phyloP scores from a whole-genome alignment of 495 filamentous ascomycete species.

The Coniosporium apollinis region DNA sequence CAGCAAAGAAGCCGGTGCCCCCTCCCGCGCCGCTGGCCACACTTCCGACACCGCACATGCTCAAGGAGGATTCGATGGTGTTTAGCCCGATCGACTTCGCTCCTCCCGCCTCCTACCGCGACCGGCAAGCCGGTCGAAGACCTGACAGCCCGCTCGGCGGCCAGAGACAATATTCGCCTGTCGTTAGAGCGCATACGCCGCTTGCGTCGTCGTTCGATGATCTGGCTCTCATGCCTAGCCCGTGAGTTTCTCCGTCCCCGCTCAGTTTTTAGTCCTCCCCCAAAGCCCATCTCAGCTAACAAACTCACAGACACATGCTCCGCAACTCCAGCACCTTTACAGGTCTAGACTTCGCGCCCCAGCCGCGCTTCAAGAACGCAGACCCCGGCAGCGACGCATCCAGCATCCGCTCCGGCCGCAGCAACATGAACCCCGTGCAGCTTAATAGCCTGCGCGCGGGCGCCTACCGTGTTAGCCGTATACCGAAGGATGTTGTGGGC shows the following conservation, averaged over 20 bases:
- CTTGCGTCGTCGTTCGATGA: constrained; percentile 77
- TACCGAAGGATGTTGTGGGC: constrained; percentile 70
- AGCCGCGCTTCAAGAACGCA: constrained; percentile 59
- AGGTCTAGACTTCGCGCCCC: constrained; percentile 86
- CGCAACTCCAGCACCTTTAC: constrained; percentile 85
- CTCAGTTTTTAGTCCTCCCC: neutral
- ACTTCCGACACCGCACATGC: constrained; percentile 70
- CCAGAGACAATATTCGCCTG: constrained; percentile 51
- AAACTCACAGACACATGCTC: constrained; percentile 49
- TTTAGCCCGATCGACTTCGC: constrained; percentile 70
- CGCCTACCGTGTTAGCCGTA: constrained; percentile 74
- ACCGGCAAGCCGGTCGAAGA: constrained; percentile 46
- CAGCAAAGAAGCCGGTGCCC: constrained; percentile 43
- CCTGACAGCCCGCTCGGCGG: constrained; percentile 72
- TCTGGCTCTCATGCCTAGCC: constrained; percentile 67
- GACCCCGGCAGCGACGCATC: constrained; percentile 68
- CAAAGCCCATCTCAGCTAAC: constrained; percentile 4
- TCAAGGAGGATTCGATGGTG: constrained; percentile 69
- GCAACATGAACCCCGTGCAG: constrained; percentile 53
- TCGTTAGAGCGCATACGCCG: constrained; percentile 53
- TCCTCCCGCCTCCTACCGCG: constrained; percentile 51
- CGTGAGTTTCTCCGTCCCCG: constrained; percentile 42
- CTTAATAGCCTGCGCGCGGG: constrained; percentile 67
- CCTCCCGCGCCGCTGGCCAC: constrained; percentile 57
- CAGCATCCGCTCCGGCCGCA: constrained; percentile 61